phyloP scores from a whole-genome alignment of 2,329 filamentous ascomycete species.

The Coniella vitis region DNA sequence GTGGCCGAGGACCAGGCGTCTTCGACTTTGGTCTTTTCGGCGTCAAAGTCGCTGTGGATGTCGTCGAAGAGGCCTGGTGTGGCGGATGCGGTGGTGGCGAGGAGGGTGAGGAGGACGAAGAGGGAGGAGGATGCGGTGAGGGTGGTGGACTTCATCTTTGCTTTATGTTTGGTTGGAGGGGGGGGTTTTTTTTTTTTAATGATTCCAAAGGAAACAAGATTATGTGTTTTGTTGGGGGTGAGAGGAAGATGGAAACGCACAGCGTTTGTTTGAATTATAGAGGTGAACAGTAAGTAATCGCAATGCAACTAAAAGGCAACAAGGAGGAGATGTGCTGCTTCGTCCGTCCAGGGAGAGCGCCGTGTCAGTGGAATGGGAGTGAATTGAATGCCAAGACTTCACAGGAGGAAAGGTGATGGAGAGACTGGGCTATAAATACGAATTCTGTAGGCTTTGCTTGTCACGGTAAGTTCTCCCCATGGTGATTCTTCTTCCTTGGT shows the following conservation, averaged over 20 bases:
- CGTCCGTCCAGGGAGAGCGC: background rate
- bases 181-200: too few species aligned
- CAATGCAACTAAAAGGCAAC: background rate
- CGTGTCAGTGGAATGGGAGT: background rate
- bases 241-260: background rate
- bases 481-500: too few species aligned
- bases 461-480: too few species aligned
- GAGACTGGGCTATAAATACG: background rate
- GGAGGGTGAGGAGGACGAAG: background rate
- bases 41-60: conserved; percentile 2
- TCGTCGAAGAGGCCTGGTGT: background rate
- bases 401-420: background rate
- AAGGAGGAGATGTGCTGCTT: background rate
- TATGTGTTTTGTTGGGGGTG: background rate
- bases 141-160: background rate
- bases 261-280: background rate
- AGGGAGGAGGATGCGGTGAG: conserved; percentile 1
- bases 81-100: background rate
- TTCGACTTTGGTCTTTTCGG: background rate
- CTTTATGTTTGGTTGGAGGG: background rate
- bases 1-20: background rate
- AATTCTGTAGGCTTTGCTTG: too few species aligned
- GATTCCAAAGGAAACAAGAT: background rate
- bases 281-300: background rate
- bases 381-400: background rate